Evolutionary conservation across 73 alveolate species (phyloP), one percentile per base, ranked within the genome.

Genomic region (Stentor roeselii): DNA sequence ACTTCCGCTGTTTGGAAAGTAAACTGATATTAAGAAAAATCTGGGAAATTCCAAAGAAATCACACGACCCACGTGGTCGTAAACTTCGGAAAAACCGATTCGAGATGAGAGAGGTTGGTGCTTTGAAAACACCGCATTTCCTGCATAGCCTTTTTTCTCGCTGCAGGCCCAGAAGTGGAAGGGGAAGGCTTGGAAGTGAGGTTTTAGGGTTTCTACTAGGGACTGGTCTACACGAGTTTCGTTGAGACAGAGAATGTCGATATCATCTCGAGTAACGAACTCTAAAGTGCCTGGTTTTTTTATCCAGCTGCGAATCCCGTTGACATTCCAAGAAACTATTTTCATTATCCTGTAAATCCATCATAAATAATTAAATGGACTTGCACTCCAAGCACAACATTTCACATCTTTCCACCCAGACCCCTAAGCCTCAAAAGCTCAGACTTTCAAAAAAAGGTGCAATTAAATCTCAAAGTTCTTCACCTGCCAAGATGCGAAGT

Each of bases 51-150:
- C 99, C 59, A 90, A 86, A 3, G 99, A 93, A 41, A 96, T 85
- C n/a, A 97, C 91, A 87, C 99, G 84, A 35, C 99, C 98, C 88
- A 95, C 98, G 84, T 91, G 41, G 77, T 96, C 98, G 89, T 93
- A 97, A 67, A 84, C 30, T 60, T 86, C 39, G 95, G 95, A 97
- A 35, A 95, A 86, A 77, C 94, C 98, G 83, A 80, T 93, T 27
- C 39, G 77, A 36, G 90, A 93, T 0, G 89, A 77, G 3, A 95
- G 78, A 6, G 99, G 99, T 59, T 95, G 87, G 31, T 88, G 87
- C 83, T 95, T 96, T 3, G 97, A 87, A 58, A 95, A 88, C 15
- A 96, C 90, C 3, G 94, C 97, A n/a, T 96, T 94, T 6, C 99
- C 99, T 30, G 99, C 94, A 89, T 96, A 96, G 3, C 99, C 99